A percentile compares a stretch with the other conserved stretches of the same genome.
phyloP scores from a whole-genome alignment of 2,329 filamentous ascomycete species.

The Chaetomium sp. region DNA sequence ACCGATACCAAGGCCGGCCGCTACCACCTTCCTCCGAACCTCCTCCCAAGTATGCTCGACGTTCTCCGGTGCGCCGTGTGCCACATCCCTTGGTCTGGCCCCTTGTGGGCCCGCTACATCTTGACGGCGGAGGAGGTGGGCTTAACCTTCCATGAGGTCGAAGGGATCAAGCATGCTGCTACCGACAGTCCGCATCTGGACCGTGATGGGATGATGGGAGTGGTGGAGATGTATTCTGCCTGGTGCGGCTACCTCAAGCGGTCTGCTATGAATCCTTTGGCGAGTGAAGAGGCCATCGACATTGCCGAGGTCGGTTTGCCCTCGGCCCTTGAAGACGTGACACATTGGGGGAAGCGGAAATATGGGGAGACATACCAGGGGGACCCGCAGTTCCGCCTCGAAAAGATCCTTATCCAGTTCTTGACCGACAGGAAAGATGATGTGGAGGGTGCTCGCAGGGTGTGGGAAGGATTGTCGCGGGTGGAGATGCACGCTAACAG shows the following conservation, averaged over 20 bases:
- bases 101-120: conserved; percentile 85
- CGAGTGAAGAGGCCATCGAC: conserved; percentile 76
- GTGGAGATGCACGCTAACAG: conserved; percentile 63
- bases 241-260: conserved; percentile 95
- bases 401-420: conserved; percentile 89
- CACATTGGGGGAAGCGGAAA: conserved; percentile 67
- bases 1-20: conserved; percentile 31
- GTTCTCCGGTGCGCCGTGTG: conserved; percentile 74
- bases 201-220: conserved; percentile 76
- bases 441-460: conserved; percentile 65
- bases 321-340: conserved; percentile 78
- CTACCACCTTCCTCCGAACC: conserved; percentile 32
- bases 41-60: conserved; percentile 51
- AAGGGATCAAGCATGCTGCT: conserved; percentile 85
- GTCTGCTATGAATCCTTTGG: conserved; percentile 66
- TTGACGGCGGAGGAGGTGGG: conserved; percentile 74
- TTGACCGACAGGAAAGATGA: conserved; percentile 77
- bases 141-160: conserved; percentile 71
- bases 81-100: conserved; percentile 90
- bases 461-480: conserved; percentile 65
- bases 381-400: conserved; percentile 83
- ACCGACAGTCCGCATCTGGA: conserved; percentile 81
- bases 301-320: conserved; percentile 84
- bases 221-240: conserved; percentile 84
- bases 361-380: conserved; percentile 72